Percentiles rank a stretch among this genome's conserved stretches.
Evolutionary conservation across 176 grass and related monocot genomes (phyloP).

Genomic region (Cocos nucifera): DNA sequence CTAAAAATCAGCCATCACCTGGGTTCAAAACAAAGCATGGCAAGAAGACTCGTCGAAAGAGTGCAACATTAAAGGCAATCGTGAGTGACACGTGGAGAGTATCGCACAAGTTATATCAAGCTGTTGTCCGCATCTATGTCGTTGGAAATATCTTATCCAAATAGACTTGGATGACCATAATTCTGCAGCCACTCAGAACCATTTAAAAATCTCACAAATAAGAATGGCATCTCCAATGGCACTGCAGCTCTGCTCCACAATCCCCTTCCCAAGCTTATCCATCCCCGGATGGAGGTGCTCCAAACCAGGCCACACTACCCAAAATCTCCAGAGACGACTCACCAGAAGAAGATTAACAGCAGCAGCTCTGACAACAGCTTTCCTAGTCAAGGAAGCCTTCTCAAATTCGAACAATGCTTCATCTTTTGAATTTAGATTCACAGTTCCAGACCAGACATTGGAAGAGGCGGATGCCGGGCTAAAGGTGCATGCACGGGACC

Average conservation of each 20-base stretch:
- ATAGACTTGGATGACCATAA: no score
- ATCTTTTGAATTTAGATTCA: constrained; percentile 51
- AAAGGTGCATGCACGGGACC: constrained; percentile 44
- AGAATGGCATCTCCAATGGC: constrained; percentile 21
- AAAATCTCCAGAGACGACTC: constrained; percentile 1
- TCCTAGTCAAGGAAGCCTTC: constrained; percentile 32
- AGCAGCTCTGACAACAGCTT: constrained; percentile 8
- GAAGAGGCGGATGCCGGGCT: constrained; percentile 57
- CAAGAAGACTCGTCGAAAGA: no score
- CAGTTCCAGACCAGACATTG: constrained; percentile 39
- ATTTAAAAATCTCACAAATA: no score
- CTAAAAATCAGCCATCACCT: no score
- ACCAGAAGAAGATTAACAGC: constrained; percentile 23
- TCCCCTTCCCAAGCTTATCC: constrained; percentile 7
- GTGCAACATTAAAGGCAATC: no score
- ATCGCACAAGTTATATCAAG: no score
- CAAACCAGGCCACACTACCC: neutral
- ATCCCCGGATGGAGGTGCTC: constrained; percentile 7
- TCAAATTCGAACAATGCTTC: constrained; percentile 16
- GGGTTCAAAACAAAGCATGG: no score
- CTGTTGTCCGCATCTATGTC: no score
- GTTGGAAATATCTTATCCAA: no score
- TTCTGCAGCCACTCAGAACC: no score
- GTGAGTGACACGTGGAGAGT: no score
- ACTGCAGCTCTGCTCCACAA: constrained; percentile 24